Percentiles rank a stretch among this genome's conserved stretches.
These are phyloP conservation scores for Sporothrix curviconia DNA, from an alignment of 2,329 filamentous ascomycete species.

Conservation along the genomic window DNA sequence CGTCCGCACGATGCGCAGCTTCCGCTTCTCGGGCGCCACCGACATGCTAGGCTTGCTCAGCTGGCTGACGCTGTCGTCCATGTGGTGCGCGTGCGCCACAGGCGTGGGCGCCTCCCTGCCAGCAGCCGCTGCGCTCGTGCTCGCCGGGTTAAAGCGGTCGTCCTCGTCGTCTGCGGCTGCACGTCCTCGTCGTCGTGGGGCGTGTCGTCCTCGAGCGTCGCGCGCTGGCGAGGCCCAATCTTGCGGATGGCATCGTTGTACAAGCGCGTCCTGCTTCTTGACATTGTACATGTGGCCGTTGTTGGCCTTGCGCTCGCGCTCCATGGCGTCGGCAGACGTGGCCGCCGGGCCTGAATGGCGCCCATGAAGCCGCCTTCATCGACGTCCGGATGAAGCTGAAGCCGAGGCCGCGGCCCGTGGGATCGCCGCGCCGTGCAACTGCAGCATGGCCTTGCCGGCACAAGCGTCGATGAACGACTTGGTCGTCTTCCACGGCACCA, in stretches of 20 bases:
- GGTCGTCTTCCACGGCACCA: conserved; percentile 93
- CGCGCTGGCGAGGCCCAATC: conserved; percentile 86
- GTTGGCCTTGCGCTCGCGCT: conserved; percentile 79
- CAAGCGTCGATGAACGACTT: conserved; percentile 95
- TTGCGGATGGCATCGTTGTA: conserved; percentile 87
- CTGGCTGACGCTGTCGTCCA: conserved; percentile 74
- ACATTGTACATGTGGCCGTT: conserved; percentile 97
- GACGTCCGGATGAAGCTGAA: conserved; percentile 97
- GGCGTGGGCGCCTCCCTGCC: conserved; percentile 53
- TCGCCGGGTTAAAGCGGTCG: conserved; percentile 59
- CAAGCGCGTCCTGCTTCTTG: conserved; percentile 80
- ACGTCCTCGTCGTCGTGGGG: conserved; percentile 61
- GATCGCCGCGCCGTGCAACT: conserved; percentile 88
- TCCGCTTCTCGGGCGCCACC: conserved; percentile 62
- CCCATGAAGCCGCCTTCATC: conserved; percentile 95
- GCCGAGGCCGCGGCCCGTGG: conserved; percentile 83
- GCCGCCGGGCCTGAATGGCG: conserved; percentile 59
- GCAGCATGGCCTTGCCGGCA: conserved; percentile 92
- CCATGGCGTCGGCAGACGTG: conserved; percentile 74
- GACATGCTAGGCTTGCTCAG: conserved; percentile 61
- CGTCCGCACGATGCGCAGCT: conserved; percentile 65
- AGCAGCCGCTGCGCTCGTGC: too few relatives aligned
- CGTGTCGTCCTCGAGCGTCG: conserved; percentile 64
- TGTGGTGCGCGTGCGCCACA: conserved; percentile 27
- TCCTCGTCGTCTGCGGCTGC: conserved; percentile 53